phyloP scores from a whole-genome alignment of 345 rosid genomes.

The Dipteronia sinensis region DNA sequence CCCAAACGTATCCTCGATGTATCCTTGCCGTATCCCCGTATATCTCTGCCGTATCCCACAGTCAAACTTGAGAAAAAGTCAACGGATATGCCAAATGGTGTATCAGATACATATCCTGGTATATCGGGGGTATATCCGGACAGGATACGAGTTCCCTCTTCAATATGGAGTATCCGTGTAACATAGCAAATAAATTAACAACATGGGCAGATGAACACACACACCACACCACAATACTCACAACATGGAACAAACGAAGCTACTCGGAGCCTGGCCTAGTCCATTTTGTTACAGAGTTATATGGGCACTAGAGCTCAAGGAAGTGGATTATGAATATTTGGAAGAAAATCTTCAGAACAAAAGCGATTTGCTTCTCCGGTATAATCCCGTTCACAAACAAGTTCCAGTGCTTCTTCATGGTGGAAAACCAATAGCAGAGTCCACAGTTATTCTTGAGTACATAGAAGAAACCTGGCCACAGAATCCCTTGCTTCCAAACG shows the following conservation, averaged over 20 bases:
- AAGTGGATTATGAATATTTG: slow-evolving; percentile 30
- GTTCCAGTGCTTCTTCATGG: slow-evolving; percentile 44
- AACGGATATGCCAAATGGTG: too few species aligned
- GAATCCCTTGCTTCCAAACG: slow-evolving; percentile 28
- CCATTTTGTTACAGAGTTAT: slow-evolving; percentile 31
- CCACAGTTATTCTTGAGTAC: slow-evolving; percentile 32
- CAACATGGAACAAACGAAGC: slow-evolving; percentile 34
- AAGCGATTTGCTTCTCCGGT: slow-evolving; percentile 36
- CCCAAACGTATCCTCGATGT: too few species aligned
- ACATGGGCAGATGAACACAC: not conserved
- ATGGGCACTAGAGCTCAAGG: slow-evolving; percentile 44
- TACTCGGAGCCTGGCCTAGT: too few species aligned
- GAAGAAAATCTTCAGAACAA: slow-evolving; percentile 37
- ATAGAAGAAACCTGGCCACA: slow-evolving; percentile 36
- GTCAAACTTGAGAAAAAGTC: too few species aligned
- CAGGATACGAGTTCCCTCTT: too few species aligned
- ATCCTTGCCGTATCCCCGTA: too few species aligned
- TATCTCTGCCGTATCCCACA: too few species aligned
- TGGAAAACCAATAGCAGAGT: slow-evolving; percentile 36
- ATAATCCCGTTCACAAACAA: slow-evolving; percentile 43
- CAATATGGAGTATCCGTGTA: too few species aligned
- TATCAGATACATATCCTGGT: too few species aligned
- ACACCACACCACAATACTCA: too few species aligned
- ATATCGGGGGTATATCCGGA: too few species aligned
- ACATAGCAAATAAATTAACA: too few species aligned